Evolutionary conservation across 495 filamentous ascomycete genomes (phyloP).

Genomic region (Tuber magnatum): DNA sequence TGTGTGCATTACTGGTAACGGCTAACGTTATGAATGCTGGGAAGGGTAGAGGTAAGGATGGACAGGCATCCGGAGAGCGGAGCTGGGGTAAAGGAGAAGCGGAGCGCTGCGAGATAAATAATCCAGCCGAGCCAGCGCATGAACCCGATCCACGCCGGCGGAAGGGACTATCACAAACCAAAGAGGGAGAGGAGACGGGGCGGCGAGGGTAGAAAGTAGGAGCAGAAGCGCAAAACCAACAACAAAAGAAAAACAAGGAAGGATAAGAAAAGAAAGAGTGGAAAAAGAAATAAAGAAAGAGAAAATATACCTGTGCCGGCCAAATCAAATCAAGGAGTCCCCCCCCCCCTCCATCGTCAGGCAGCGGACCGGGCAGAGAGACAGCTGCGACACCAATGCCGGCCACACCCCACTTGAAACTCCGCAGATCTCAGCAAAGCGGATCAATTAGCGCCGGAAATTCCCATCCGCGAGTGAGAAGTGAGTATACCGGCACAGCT

Average conservation of each 20-base stretch:
- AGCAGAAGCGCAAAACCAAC: not conserved
- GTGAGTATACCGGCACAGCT: not conserved
- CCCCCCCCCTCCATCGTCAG: not conserved
- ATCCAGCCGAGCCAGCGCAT: not conserved
- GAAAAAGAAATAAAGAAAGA: too few species aligned
- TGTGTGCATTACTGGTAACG: conserved; percentile 2
- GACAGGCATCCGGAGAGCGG: not conserved
- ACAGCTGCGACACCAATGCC: not conserved
- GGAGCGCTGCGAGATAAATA: not conserved
- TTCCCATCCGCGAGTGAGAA: not conserved
- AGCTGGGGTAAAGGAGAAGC: not conserved
- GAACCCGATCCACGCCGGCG: not conserved
- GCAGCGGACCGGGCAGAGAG: not conserved
- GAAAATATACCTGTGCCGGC: not conserved
- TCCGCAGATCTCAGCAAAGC: not conserved
- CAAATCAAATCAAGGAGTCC: not conserved
- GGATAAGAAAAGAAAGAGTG: not conserved
- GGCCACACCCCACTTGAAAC: not conserved
- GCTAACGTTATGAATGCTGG: conserved; percentile 3
- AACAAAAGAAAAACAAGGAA: not conserved
- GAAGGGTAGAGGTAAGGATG: not conserved
- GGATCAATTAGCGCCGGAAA: not conserved
- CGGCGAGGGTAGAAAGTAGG: not conserved
- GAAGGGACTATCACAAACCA: not conserved
- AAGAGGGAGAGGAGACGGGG: not conserved